A percentile compares a stretch with the other conserved stretches of the same genome.
These are phyloP conservation scores for Thermomyces lanuginosus DNA, from an alignment of 2,329 filamentous ascomycete species.

Conservation along the genomic window DNA sequence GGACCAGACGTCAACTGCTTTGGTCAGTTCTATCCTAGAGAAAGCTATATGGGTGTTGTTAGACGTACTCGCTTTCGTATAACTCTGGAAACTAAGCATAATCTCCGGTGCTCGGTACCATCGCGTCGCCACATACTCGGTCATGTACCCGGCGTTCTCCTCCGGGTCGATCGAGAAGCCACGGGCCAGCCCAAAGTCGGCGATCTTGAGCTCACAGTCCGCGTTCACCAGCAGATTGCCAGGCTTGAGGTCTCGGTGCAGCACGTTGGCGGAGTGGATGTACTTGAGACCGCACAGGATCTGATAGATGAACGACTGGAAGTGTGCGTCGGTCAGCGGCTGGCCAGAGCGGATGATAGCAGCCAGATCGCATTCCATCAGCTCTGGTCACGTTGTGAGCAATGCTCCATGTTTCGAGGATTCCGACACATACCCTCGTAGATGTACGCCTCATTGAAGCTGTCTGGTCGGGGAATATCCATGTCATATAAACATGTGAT, in stretches of 20 bases:
- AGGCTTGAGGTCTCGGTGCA: conserved; percentile 93
- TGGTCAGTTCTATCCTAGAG: conserved; percentile 9
- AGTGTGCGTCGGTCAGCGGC: conserved; percentile 92
- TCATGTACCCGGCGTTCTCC: conserved; percentile 99
- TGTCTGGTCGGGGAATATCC: conserved; percentile 93
- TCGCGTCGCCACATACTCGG: conserved; percentile 93
- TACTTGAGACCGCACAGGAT: conserved; percentile 98
- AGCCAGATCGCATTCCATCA: conserved; percentile 98
- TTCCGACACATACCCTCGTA: conserved; percentile 60
- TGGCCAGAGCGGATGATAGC: conserved; percentile 96
- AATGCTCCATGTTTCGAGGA: background rate
- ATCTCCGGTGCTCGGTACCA: conserved; percentile 99
- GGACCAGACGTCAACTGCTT: conserved; percentile 90
- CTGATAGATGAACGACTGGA: conserved; percentile 99
- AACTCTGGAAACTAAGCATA: conserved; percentile 99
- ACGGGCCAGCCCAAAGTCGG: conserved; percentile 89
- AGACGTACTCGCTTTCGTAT: conserved; percentile 96
- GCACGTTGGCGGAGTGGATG: conserved; percentile 94
- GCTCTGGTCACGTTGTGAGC: conserved; percentile 40
- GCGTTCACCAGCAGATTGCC: conserved; percentile 95
- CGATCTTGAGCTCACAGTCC: conserved; percentile 98
- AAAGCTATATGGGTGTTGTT: background rate
- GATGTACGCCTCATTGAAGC: conserved; percentile 97
- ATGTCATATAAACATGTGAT: conserved; percentile 99
- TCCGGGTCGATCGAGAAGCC: conserved; percentile 95